Base-by-base conservation (phyloP, 495 filamentous ascomycete genomes). In the Podospora anserina region DNA sequence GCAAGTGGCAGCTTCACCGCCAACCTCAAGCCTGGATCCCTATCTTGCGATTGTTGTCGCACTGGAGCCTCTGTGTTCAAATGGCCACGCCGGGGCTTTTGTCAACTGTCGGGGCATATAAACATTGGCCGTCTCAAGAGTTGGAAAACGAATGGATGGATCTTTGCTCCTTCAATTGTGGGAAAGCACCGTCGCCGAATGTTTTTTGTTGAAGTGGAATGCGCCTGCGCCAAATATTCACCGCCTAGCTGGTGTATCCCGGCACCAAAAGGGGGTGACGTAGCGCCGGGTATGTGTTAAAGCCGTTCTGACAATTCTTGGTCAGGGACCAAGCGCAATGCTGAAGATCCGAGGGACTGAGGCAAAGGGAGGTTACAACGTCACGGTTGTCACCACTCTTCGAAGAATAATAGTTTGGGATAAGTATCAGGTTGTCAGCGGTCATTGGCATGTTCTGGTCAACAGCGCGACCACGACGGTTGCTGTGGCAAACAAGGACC, bases 401-500 rank as follows among this genome's bases (percentile, higher is more conserved):
- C 23, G 23, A 23, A 23, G 23, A 23, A 23, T 23, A 2, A 23
- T 23, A 23, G 23, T 39, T 39, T 39, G 34, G 34, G 34, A 39
- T 39, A 39, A 23, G 23, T 23, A 23, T 23, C 23, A 23, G 23
- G 23, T 23, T 23, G 30, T 32, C 30, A 32, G 7, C 30, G 30
- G 30, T 32, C 30, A 32, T 32, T 32, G 30, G 30, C 30, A 32
- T 32, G 4, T 7, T 32, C 30, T 16, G 39, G 9, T 11, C 13
- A 16, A 6, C 39, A 49, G 39, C 39, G 7, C 30, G 30, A 6
- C 39, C n/a, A 66, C 27, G 19, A 26, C 20, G 49, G 64, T 66
- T 66, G 64, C 64, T 54, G 49, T 58, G 54, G 64, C 64, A 66
- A 66, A 66, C 16, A 55, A 2, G 20, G 16, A 0, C 54, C 19